Percentiles rank a stretch among this genome's conserved stretches.
phyloP scores from a whole-genome alignment of 495 filamentous ascomycete genomes.

The Penicillium bialowiezense region DNA sequence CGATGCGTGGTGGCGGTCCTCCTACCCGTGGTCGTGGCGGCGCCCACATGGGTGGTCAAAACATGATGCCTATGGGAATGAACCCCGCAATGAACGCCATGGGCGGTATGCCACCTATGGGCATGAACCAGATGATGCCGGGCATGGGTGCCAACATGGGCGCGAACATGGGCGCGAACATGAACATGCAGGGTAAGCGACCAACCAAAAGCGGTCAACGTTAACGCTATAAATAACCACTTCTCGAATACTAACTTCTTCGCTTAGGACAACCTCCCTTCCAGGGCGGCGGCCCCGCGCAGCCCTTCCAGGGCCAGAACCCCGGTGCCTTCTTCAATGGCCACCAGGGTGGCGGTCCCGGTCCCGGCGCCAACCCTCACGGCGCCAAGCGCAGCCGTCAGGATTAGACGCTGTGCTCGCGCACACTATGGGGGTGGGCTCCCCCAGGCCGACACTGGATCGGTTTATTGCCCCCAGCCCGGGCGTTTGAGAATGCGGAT shows the following conservation, averaged over 20 bases:
- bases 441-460: too few species aligned
- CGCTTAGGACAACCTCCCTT: slow-evolving; percentile 52
- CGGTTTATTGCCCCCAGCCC: too few species aligned
- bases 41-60: slow-evolving; percentile 46
- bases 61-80: slow-evolving; percentile 61
- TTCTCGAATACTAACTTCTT: slow-evolving; percentile 4
- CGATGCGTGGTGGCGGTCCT: slow-evolving; percentile 64
- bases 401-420: slow-evolving; percentile 42
- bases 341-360: slow-evolving; percentile 55
- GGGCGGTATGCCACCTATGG: slow-evolving; percentile 14
- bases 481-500: too few species aligned
- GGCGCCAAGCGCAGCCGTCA: slow-evolving; percentile 75
- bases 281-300: slow-evolving; percentile 59
- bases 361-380: slow-evolving; percentile 74
- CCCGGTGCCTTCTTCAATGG: not conserved
- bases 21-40: slow-evolving; percentile 73
- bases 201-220: too few species aligned
- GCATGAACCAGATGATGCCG: slow-evolving; percentile 20
- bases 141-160: slow-evolving; percentile 13
- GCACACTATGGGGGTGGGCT: too few species aligned
- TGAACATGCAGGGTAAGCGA: slow-evolving; percentile 61
- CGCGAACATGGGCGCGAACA: slow-evolving; percentile 53
- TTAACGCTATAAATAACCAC: not conserved
- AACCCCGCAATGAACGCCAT: slow-evolving; percentile 15
- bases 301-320: slow-evolving; percentile 59